Evolutionary conservation across 257 asterid species (phyloP), one percentile per base, ranked within the genome.

Genomic region (Solanum clarkiae): DNA sequence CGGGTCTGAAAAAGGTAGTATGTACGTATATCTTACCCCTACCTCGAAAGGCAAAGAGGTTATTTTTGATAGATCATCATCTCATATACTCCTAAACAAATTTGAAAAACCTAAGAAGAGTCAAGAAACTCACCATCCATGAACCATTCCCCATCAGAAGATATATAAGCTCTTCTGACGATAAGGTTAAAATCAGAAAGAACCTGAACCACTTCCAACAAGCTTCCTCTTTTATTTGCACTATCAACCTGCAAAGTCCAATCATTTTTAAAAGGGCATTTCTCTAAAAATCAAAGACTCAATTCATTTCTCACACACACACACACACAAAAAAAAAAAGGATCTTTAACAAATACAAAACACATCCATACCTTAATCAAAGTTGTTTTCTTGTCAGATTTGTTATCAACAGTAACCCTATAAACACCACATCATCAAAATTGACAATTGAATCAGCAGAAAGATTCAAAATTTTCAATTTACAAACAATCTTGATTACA

Each of bases 101-200:
- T 75, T 47, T 22, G n/a, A 4, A 22, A 69, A 68, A 3, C 22
- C 15, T 69, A 32, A 9, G 15, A 71, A 42, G 40, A 40, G 22
- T n/a, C 36, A 13, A 20, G 22, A 80, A 63, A 18, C 65, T 90
- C 53, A 96, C 99, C 98, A 92, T 96, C 99, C 98, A 94, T 96
- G 85, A 96, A 96, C 98, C 99, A 96, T 81, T 86, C 98, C 16
- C 97, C 99, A 89, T 96, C 99, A 6, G 98, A 96, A 86, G 98
- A 91, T 89, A 96, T 96, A 90, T 96, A 96, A 83, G 99, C 99
- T 87, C 94, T 91, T 82, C 66, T 92, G 72, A 94, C 89, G 42
- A 93, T 88, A 86, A 94, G 91, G 90, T 93, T 91, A 92, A 94
- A 84, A 92, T 96, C 98, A 87, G 92, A 90, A 83, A 96, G 95